Conservation (phyloP, 2,329 filamentous ascomycete species). For the Pezizomycotina sp. region DNA sequence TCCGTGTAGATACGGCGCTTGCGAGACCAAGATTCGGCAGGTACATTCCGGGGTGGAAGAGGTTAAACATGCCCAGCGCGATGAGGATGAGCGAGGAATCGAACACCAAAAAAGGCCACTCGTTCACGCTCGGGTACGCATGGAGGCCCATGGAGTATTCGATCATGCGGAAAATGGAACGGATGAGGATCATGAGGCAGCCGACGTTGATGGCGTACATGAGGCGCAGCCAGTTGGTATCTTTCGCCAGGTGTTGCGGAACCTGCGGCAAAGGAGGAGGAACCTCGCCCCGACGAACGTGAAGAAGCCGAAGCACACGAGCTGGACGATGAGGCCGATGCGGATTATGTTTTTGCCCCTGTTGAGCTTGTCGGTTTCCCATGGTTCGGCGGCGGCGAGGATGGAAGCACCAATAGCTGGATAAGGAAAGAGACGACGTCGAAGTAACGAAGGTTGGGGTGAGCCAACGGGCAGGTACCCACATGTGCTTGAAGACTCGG, state of each 20-base stretch:
- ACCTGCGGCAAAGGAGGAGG: too few species aligned
- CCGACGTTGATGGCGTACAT: slow-evolving; percentile 33
- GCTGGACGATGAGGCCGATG: slow-evolving; percentile 40
- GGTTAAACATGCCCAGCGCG: slow-evolving; percentile 31
- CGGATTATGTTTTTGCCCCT: slow-evolving; percentile 38
- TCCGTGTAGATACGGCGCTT: too few species aligned
- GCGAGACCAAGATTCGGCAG: too few species aligned
- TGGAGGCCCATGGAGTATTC: slow-evolving; percentile 35
- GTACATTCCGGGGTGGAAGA: slow-evolving; percentile 29
- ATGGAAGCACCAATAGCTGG: too few species aligned
- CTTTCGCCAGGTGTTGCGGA: too few species aligned
- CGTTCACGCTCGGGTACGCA: slow-evolving; percentile 33
- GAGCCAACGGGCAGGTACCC: too few species aligned
- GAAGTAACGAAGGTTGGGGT: too few species aligned
- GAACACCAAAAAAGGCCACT: slow-evolving; percentile 35
- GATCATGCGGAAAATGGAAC: slow-evolving; percentile 35
- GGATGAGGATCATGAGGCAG: slow-evolving; percentile 34
- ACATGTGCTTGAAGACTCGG: too few species aligned
- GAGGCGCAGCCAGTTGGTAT: too few species aligned
- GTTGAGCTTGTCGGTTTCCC: too few species aligned
- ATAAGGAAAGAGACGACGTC: too few species aligned
- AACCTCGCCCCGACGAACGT: slow-evolving; percentile 35
- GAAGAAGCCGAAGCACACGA: slow-evolving; percentile 43
- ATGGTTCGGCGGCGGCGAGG: too few species aligned
- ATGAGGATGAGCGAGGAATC: slow-evolving; percentile 34